Evolutionary conservation across 139 green algal genomes (phyloP).

Genomic region (Closterium sp.): DNA sequence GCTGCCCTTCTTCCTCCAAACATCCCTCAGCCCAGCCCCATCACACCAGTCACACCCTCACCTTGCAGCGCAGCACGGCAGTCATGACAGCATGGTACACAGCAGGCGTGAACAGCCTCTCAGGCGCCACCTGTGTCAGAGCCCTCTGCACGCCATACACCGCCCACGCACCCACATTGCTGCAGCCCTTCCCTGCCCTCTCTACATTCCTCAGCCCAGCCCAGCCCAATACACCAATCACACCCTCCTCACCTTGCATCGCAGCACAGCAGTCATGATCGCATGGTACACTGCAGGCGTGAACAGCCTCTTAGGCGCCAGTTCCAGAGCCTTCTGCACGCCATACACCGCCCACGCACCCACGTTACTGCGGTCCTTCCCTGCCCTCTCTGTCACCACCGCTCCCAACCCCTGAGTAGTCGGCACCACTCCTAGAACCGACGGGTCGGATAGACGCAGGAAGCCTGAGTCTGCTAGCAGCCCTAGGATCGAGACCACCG

Average conservation of each 20-base stretch:
- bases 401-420: neutral
- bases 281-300: conserved; percentile 9
- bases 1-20: too few relatives aligned
- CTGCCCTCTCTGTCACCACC: neutral
- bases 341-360: conserved; percentile 8
- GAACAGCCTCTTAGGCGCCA: neutral
- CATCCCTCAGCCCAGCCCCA: too few relatives aligned
- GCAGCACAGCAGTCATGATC: neutral
- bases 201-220: too few relatives aligned
- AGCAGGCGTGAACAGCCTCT: conserved; percentile 2
- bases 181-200: neutral
- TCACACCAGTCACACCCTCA: too few relatives aligned
- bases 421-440: neutral
- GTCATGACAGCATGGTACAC: conserved; percentile 1
- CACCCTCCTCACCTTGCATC: neutral
- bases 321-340: neutral
- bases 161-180: conserved; percentile 7
- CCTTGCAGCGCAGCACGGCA: neutral
- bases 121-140: neutral
- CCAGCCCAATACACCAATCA: too few relatives aligned
- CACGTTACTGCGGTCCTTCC: neutral
- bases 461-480: conserved; percentile 20
- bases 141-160: neutral
- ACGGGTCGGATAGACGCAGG: conserved; percentile 13
- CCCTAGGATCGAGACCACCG: conserved; percentile 27